Evolutionary conservation across 2,329 filamentous ascomycete genomes (phyloP).

Genomic region (Neophaeococcomyces mojaviensis): DNA sequence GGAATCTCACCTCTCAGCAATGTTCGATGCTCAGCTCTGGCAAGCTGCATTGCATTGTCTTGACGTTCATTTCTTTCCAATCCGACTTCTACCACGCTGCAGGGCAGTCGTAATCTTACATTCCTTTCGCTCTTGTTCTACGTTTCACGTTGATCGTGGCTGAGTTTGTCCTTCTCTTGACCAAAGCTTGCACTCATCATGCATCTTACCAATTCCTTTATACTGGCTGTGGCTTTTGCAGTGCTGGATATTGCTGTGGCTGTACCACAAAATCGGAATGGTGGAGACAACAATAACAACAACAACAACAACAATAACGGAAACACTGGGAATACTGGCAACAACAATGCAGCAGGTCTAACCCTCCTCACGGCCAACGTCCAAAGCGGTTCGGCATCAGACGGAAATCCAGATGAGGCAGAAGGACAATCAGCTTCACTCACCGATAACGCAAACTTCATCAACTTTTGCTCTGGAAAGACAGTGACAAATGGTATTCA

Average conservation of each 20-base stretch:
- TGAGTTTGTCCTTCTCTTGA: background rate
- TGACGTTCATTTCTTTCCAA: background rate
- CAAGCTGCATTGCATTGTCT: constrained; percentile 6
- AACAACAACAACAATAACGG: constrained; percentile 12
- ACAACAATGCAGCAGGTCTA: constrained; percentile 8
- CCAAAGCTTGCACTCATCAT: background rate
- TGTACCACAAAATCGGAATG: constrained; percentile 9
- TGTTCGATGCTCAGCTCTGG: background rate
- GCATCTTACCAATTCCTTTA: constrained; percentile 9
- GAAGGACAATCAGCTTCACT: constrained; percentile 38
- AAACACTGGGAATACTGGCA: constrained; percentile 9
- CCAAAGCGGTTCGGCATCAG: constrained; percentile 7
- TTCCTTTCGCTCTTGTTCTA: background rate
- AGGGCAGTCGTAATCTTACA: constrained; percentile 22
- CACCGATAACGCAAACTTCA: constrained; percentile 48
- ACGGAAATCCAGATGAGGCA: constrained; percentile 25
- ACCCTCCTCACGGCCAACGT: constrained; percentile 17
- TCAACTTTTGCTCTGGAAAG: constrained; percentile 52
- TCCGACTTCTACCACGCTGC: constrained; percentile 10
- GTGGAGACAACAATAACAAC: constrained; percentile 16
- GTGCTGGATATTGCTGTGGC: constrained; percentile 10
- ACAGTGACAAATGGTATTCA: constrained; percentile 50
- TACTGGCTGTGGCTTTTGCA: constrained; percentile 12
- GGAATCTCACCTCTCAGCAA: background rate
- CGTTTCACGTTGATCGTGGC: constrained; percentile 4